Evolutionary conservation across 2,329 filamentous ascomycete species (phyloP).

Genomic region (Trichoderma sp.): DNA sequence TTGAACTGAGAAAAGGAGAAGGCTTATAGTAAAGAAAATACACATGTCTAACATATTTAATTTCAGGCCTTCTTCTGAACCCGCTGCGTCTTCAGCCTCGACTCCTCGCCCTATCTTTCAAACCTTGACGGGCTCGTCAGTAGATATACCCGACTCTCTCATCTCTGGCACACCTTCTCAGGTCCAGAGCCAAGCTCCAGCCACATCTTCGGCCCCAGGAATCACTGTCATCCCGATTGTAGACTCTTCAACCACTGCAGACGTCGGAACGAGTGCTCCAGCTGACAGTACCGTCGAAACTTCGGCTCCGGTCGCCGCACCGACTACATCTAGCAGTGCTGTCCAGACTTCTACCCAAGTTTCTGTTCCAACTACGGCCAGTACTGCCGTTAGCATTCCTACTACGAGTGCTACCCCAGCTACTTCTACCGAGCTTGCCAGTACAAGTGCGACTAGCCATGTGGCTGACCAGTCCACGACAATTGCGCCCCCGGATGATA

Average conservation of each 20-base stretch:
- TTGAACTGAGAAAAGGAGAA: not conserved
- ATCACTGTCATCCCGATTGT: slow-evolving; percentile 1
- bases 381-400: not conserved
- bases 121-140: slow-evolving; percentile 15
- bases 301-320: not conserved
- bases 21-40: not conserved
- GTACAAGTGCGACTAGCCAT: not conserved
- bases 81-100: not conserved
- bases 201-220: not conserved
- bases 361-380: not conserved
- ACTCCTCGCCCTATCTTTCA: slow-evolving; percentile 15
- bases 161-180: not conserved
- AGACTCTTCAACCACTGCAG: not conserved
- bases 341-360: not conserved
- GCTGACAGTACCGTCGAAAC: not conserved
- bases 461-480: not conserved
- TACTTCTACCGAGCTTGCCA: not conserved
- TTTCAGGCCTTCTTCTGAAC: not conserved
- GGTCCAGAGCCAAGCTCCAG: not conserved
- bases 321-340: not conserved
- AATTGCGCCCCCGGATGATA: not conserved
- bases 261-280: not conserved
- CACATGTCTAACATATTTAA: not conserved
- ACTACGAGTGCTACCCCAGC: not conserved
- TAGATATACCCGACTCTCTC: slow-evolving; percentile 20